Conservation (phyloP, 192 early-diverging fungal species). For the Backusella psychrophila region DNA sequence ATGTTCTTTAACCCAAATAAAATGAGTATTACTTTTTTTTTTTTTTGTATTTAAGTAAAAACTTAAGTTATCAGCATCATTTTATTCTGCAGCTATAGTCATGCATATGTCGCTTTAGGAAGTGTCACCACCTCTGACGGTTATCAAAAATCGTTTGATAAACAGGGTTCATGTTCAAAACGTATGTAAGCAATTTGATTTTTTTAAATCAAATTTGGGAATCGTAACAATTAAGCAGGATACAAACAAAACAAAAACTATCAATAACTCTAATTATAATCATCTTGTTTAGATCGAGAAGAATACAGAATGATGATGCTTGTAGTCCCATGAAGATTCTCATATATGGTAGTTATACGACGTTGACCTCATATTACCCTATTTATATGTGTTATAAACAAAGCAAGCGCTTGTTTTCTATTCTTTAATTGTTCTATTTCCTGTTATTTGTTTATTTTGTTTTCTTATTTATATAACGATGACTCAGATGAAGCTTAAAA, state of each 20-base stretch:
- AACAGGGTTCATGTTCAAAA: neutral
- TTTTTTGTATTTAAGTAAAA: too few relatives aligned
- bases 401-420: neutral
- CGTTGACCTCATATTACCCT: neutral
- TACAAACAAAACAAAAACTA: neutral
- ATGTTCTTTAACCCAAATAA: neutral
- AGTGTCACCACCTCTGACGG: neutral
- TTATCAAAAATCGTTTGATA: neutral
- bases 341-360: neutral
- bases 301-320: neutral
- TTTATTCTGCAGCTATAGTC: neutral
- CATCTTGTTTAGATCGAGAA: neutral
- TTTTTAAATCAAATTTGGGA: neutral
- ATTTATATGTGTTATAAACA: neutral
- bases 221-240: neutral
- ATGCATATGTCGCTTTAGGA: neutral
- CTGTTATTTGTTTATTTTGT: neutral
- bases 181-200: too few relatives aligned
- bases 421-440: neutral
- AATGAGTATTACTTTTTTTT: too few relatives aligned
- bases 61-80: neutral
- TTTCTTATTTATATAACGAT: too few relatives aligned
- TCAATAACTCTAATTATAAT: neutral
- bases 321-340: neutral
- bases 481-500: neutral